Percentiles rank a stretch among this genome's conserved stretches.
Evolutionary conservation across 306 rosid species (phyloP).

Genomic region (Vicia villosa): DNA sequence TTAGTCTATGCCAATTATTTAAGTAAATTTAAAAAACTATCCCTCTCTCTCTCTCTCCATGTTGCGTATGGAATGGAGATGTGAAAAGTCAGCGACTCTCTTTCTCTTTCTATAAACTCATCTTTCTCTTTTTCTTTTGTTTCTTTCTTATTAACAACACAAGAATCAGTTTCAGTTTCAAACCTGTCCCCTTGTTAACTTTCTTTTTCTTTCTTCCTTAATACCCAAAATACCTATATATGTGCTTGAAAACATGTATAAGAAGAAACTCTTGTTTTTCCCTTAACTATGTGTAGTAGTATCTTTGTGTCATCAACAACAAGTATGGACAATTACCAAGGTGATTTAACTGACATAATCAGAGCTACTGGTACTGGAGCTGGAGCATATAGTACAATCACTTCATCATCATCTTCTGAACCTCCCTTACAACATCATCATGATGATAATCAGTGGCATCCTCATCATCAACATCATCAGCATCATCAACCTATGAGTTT

Average conservation of each 20-base stretch:
- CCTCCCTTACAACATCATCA: conserved; percentile 21
- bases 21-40: conserved; percentile 1
- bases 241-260: conserved; percentile 25
- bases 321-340: conserved; percentile 75
- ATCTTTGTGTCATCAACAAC: conserved; percentile 40
- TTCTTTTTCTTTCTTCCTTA: conserved; percentile 45
- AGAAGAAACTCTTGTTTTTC: background rate
- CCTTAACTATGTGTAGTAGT: conserved; percentile 52
- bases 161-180: conserved; percentile 40
- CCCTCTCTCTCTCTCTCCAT: conserved; percentile 13
- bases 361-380: conserved; percentile 42
- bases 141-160: conserved; percentile 44
- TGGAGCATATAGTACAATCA: background rate
- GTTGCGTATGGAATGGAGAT: conserved; percentile 68
- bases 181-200: conserved; percentile 41
- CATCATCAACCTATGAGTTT: conserved; percentile 43
- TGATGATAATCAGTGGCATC: conserved; percentile 13
- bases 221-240: conserved; percentile 28
- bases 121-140: conserved; percentile 43
- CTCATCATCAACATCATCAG: conserved; percentile 10
- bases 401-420: conserved; percentile 29
- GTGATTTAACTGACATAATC: conserved; percentile 82
- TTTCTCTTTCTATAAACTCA: conserved; percentile 45
- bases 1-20: background rate
- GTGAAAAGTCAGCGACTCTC: conserved; percentile 88